Conservation (phyloP, 2,329 filamentous ascomycete species). For the Verticillium klebahnii region DNA sequence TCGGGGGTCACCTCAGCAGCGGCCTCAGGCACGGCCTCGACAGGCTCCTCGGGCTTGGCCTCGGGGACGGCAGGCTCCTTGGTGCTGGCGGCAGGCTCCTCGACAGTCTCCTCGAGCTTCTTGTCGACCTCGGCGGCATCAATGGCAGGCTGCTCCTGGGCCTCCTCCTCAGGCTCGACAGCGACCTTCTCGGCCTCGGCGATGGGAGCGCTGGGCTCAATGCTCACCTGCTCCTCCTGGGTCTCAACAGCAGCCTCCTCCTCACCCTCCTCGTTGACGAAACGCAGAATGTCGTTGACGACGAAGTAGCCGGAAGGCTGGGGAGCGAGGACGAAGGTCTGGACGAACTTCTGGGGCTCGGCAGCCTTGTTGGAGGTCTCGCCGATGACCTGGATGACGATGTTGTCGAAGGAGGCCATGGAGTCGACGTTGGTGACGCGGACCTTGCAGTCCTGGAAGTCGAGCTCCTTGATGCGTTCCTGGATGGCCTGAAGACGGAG, state of each 20-base stretch:
- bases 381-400: conserved; percentile 96
- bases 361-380: conserved; percentile 93
- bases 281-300: conserved; percentile 95
- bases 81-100: conserved; percentile 4
- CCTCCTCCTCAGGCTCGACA: conserved; percentile 24
- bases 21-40: conserved; percentile 29
- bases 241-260: conserved; percentile 47
- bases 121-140: conserved; percentile 60
- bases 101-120: conserved; percentile 65
- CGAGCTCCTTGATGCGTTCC: conserved; percentile 86
- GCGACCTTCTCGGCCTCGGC: conserved; percentile 27
- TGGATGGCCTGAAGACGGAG: conserved; percentile 66
- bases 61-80: conserved; percentile 21
- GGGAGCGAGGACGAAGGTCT: conserved; percentile 94
- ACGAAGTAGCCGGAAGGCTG: conserved; percentile 98
- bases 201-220: conserved; percentile 30
- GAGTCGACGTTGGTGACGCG: conserved; percentile 97
- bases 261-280: conserved; percentile 80
- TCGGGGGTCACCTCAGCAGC: conserved; percentile 36
- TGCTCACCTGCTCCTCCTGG: conserved; percentile 27
- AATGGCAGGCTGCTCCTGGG: conserved; percentile 19
- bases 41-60: conserved; percentile 30
- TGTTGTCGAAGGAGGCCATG: conserved; percentile 86
- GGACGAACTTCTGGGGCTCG: conserved; percentile 91
- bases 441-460: conserved; percentile 97